Conservation (phyloP, 257 asterid genomes). For the Striga asiatica region DNA sequence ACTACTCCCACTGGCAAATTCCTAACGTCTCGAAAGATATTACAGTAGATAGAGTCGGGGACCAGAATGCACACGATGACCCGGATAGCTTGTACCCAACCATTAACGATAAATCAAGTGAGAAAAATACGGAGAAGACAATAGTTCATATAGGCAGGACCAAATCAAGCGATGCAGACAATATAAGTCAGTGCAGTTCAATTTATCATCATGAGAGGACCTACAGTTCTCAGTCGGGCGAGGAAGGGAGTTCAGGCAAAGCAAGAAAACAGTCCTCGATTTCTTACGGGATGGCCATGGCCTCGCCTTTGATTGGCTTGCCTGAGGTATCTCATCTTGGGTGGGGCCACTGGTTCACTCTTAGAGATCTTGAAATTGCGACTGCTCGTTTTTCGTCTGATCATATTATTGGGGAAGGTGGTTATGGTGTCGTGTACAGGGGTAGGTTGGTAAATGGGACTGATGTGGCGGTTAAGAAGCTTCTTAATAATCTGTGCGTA, state of each 20-base stretch:
- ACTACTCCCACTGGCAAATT: conserved; percentile 44
- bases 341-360: conserved; percentile 99
- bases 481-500: conserved; percentile 88
- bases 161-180: conserved; percentile 73
- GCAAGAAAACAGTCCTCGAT: conserved; percentile 44
- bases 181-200: conserved; percentile 77
- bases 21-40: conserved; percentile 80
- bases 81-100: conserved; percentile 39
- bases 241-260: conserved; percentile 75
- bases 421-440: conserved; percentile 81
- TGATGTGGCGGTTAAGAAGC: conserved; percentile 90
- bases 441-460: conserved; percentile 81
- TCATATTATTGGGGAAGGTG: conserved; percentile 86
- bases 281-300: conserved; percentile 48
- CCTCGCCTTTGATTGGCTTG: conserved; percentile 87
- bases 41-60: conserved; percentile 57
- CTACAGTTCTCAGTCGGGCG: conserved; percentile 85
- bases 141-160: conserved; percentile 58
- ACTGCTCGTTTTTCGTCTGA: conserved; percentile 66
- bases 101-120: conserved; percentile 54
- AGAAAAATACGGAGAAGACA: conserved; percentile 54
- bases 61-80: conserved; percentile 28
- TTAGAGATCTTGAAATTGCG: conserved; percentile 83
- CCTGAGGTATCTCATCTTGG: conserved; percentile 95
- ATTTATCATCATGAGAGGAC: conserved; percentile 52